These are phyloP conservation scores for Prosopis cineraria DNA, from an alignment of 306 rosid genomes.

Conservation along the genomic window DNA sequence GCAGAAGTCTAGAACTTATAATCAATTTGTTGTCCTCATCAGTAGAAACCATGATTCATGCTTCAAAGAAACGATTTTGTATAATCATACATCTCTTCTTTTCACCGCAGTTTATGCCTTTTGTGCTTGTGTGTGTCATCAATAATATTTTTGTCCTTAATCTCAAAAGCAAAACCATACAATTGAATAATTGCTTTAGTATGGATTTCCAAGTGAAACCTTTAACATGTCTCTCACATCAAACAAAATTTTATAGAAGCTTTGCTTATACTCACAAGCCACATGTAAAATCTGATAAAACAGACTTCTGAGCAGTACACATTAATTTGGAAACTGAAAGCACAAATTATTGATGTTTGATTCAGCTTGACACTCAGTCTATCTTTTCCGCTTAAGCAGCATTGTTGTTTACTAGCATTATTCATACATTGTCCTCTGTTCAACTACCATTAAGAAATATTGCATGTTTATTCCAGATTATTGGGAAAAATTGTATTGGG, in stretches of 20 bases:
- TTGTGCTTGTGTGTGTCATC: background rate
- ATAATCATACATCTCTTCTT: slow-evolving; percentile 15
- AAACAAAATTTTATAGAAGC: slow-evolving; percentile 20
- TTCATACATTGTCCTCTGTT: slow-evolving; percentile 10
- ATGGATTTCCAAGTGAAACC: background rate
- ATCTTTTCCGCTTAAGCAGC: slow-evolving; percentile 2
- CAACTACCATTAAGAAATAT: slow-evolving; percentile 22
- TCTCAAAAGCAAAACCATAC: slow-evolving; percentile 25
- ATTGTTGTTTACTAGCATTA: slow-evolving; percentile 18
- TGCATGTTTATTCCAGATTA: slow-evolving; percentile 23
- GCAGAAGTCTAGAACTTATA: slow-evolving; percentile 14
- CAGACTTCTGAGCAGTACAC: background rate
- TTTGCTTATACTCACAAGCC: slow-evolving; percentile 20
- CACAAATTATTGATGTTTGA: background rate
- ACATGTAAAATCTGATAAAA: background rate
- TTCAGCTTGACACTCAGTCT: background rate
- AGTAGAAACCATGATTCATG: slow-evolving; percentile 30
- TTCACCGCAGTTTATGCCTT: slow-evolving; percentile 23
- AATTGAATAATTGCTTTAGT: slow-evolving; percentile 2
- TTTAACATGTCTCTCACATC: slow-evolving; percentile 1
- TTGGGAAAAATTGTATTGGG: slow-evolving; percentile 9
- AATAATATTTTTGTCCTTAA: background rate
- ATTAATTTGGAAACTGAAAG: background rate
- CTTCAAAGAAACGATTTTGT: slow-evolving; percentile 23
- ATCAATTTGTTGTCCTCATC: slow-evolving; percentile 22